Base-by-base conservation (phyloP, 352 stramenopile species). In the Phytophthora brassicae region DNA sequence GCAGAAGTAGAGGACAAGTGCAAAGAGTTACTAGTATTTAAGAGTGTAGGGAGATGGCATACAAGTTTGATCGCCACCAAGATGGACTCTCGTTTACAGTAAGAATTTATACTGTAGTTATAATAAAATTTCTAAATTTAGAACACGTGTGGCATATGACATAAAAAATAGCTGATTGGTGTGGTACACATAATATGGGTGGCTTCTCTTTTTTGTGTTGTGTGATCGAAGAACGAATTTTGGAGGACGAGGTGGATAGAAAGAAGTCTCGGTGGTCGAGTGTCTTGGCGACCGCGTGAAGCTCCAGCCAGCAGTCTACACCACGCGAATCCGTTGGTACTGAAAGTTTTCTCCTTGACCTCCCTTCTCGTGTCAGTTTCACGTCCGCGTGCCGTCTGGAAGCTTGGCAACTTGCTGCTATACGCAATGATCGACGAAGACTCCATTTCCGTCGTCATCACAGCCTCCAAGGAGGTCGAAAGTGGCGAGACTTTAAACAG, bases 391-490 rank as follows among this genome's bases (percentile, higher is more conserved):
- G 14, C 43, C 13, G 9, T 5, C 28, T 58, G 33, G n/a, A n/a
- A n/a, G n/a, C n/a, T n/a, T n/a, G n/a, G n/a, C n/a, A n/a, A n/a
- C n/a, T n/a, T n/a, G n/a, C n/a, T n/a, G 38, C 49, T 2, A n/a
- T n/a, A 13, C 19, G 51, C 0, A 9, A 88, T 88, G 79, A 72
- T 88, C 52, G 73, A 82, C 53, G 79, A 88, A 66, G 79, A 88
- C 56, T 68, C 75, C 8, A 84, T 88, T 44, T 84, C 76, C 17
- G 79, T 88, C 14, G 75, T 81, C 38, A 88, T 88, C 55, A 86
- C 79, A 31, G 79, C 79, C 22, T 75, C 64, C 14, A 88, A 88
- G 50, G 79, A 88, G 54, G 19, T 77, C n/a, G 77, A 84, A 14
- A 55, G 52, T 42, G 36, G 39, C 13, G 57, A 57, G n/a, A 53